Evolutionary conservation across 1,139 yeast genomes (phyloP), one percentile per base, ranked within the genome.

Genomic region (Suhomyces yuchorum): DNA sequence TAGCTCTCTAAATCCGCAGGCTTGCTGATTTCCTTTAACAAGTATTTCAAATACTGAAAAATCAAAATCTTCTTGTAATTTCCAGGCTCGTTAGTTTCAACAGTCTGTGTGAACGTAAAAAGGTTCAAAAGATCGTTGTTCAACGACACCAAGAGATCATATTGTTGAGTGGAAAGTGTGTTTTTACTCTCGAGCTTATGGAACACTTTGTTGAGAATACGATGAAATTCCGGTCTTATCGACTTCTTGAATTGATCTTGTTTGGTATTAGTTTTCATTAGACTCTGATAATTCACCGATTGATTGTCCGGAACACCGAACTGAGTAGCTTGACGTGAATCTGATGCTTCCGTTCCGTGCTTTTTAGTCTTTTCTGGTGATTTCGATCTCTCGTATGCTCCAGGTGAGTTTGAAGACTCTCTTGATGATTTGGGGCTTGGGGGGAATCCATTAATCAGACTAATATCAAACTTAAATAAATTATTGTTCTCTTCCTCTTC

Each of bases 1-100:
- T 41, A 43, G 4, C 32, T 37, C 20, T 47, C 50, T 23, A 44
- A 15, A 30, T 47, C 50, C 3, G 41, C 14, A 1, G 34, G 11
- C 46, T 68, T 70, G 38, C 61, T 54, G 14, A 76, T 50, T 46
- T 76, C 81, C 53, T 73, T 73, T 41, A 75, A 54, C 8, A 75
- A 56, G 45, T 73, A 73, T 53, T 75, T 73, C 48, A 75, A 57
- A 49, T 68, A 73, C 51, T 73, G 80, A 45, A 73, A 73, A 5
- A 70, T 53, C 12, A 76, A 50, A 1, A 74, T 56, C 52, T 68
- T 70, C 41, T 58, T 57, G 40, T 59, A 54, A 37, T 53, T 51
- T 8, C 49, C 51, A 8, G 49, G 56, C n/a, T 56, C 59, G 6
- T 48, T 46, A n/a, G 56, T 56, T 14, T 57, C 57, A 5, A 60